Percentiles rank a stretch among this genome's conserved stretches.
phyloP scores from a whole-genome alignment of 148 eudicot genomes.

The Amaranthus hypochondriacus region DNA sequence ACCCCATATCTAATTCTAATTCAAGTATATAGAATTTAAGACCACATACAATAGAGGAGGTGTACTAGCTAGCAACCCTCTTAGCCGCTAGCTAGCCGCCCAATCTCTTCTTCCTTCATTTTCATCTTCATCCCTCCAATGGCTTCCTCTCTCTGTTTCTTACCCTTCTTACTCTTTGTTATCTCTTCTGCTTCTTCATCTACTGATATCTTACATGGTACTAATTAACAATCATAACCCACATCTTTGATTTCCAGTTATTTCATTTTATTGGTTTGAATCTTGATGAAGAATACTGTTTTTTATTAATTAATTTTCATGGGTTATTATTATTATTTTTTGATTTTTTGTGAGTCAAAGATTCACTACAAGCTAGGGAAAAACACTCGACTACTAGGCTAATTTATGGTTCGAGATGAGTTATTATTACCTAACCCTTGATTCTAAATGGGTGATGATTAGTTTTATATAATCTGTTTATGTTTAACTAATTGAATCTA shows the following conservation, averaged over 20 bases:
- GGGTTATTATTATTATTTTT: background rate
- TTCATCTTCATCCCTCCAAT: background rate
- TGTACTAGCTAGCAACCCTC: background rate
- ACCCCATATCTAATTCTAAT: background rate
- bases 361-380: too few species aligned
- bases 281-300: too few species aligned
- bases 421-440: too few species aligned
- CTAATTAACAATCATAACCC: background rate
- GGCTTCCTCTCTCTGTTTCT: conserved; percentile 28
- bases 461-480: background rate
- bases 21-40: too few species aligned
- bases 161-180: conserved; percentile 23
- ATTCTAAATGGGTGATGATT: too few species aligned
- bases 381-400: too few species aligned
- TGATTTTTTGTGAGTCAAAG: background rate
- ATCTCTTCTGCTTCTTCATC: conserved; percentile 20
- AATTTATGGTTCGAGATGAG: background rate
- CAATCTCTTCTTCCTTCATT: background rate
- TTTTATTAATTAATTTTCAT: background rate
- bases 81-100: background rate
- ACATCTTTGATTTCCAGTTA: background rate
- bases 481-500: too few species aligned
- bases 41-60: background rate
- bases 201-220: conserved; percentile 29
- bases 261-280: background rate